Base-by-base conservation (phyloP, 495 filamentous ascomycete genomes). In the Tuber melanosporum region DNA sequence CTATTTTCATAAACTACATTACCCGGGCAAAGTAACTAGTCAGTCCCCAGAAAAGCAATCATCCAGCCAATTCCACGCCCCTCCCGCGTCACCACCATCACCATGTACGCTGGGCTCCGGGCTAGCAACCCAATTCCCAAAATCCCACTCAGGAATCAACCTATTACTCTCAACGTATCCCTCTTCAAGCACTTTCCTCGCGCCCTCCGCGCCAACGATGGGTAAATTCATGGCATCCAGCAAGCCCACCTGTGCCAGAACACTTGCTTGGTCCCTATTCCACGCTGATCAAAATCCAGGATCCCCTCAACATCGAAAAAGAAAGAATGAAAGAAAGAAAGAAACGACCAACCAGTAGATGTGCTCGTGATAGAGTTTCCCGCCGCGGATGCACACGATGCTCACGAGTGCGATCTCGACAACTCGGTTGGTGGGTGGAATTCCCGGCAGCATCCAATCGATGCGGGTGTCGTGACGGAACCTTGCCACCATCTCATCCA, bases 401-500 rank as follows among this genome's bases (percentile, higher is more conserved):
- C 88, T 90, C 6, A 93, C 91, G 32, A 96, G 85, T 0, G 92
- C 89, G 20, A 97, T 86, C 74, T 92, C 89, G 3, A 95, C 88
- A 46, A 86, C 84, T 73, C 87, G 89, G 69, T 89, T 85, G 1
- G 93, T 97, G 5, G 93, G 88, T 0, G 91, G 89, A 1, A 97
- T 86, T 0, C 91, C 92, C 0, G 94, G 94, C 0, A 95, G 84
- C 80, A 97, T 89, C 94, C 93, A 97, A 46, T 91, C 91, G 41
- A 97, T 87, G 66, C 88, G 87, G 9, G 87, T 85, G 17, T 91
- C 89, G 81, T 97, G 94, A 43, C 91, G 91, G 79, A 94, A 94
- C 3, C 86, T 83, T 77, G 87, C 85, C 42, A 89, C 74, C 75
- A 90, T 87, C 82, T 90, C 89, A 75, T 90, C 89, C 7, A 91